These are phyloP conservation scores for Diddensiella santjacobensis DNA, from an alignment of 805 yeast genomes.

Conservation along the genomic window DNA sequence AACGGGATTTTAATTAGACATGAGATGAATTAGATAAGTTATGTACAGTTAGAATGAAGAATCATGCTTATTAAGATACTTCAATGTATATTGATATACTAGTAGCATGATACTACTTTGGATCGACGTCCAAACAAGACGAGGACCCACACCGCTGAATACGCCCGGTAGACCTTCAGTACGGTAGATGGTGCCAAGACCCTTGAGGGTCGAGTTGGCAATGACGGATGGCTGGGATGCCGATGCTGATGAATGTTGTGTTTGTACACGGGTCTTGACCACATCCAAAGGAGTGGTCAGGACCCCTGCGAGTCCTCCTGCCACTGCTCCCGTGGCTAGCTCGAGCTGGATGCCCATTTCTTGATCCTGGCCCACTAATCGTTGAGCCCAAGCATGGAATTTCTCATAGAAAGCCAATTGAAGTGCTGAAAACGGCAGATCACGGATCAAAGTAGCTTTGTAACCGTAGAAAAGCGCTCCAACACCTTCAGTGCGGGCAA, in stretches of 20 bases:
- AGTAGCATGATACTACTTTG: conserved; percentile 93
- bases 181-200: conserved; percentile 54
- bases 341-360: conserved; percentile 49
- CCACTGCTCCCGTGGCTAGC: conserved; percentile 85
- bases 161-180: conserved; percentile 76
- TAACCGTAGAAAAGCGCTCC: conserved; percentile 82
- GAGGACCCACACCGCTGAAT: conserved; percentile 94
- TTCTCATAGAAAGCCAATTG: conserved; percentile 95
- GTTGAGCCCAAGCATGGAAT: conserved; percentile 37
- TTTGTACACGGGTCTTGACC: conserved; percentile 89
- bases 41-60: no score
- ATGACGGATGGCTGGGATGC: conserved; percentile 10
- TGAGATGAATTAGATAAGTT: no score
- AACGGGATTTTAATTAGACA: no score
- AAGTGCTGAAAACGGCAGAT: conserved; percentile 90
- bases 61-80: conserved; percentile 31
- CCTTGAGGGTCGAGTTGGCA: conserved; percentile 48
- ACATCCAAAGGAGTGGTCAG: conserved; percentile 93
- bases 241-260: conserved; percentile 44
- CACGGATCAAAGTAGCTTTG: conserved; percentile 88
- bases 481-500: conserved; percentile 66
- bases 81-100: conserved; percentile 74
- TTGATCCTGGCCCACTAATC: conserved; percentile 24
- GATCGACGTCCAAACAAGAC: conserved; percentile 93
- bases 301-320: conserved; percentile 95